Evolutionary conservation across 139 green algal species (phyloP).

Genomic region (Eudorina sp.): DNA sequence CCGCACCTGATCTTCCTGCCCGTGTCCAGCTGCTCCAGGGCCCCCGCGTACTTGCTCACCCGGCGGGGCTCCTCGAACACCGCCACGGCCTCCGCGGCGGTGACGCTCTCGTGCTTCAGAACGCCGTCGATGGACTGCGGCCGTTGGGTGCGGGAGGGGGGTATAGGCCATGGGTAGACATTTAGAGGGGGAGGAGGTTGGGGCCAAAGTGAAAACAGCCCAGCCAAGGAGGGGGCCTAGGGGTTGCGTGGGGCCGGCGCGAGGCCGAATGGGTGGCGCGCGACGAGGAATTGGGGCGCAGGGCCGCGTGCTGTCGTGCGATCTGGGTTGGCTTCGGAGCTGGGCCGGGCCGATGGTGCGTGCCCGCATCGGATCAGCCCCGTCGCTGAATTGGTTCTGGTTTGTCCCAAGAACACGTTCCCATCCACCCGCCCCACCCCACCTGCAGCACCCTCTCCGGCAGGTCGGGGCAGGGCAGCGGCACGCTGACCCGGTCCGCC

Average conservation of each 20-base stretch:
- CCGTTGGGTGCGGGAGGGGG: neutral
- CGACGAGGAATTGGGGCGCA: no score
- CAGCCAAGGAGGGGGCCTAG: no score
- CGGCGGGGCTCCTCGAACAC: conserved; percentile 87
- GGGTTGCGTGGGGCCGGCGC: no score
- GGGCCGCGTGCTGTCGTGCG: no score
- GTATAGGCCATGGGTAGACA: neutral
- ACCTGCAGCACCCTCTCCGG: conserved; percentile 83
- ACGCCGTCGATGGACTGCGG: conserved; percentile 1
- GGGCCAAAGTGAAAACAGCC: neutral
- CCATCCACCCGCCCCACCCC: conserved; percentile 37
- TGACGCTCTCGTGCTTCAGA: conserved; percentile 83
- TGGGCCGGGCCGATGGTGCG: no score
- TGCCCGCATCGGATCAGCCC: no score
- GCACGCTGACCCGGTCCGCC: conserved; percentile 60
- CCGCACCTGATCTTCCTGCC: conserved; percentile 73
- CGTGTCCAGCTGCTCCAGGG: conserved; percentile 86
- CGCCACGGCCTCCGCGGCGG: conserved; percentile 69
- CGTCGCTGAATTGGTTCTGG: no score
- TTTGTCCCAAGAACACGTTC: no score
- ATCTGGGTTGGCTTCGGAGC: no score
- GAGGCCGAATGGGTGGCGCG: no score
- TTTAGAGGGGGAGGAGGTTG: neutral
- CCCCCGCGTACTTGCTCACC: conserved; percentile 89
- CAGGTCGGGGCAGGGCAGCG: conserved; percentile 83